Conservation (phyloP, 139 green algal genomes). For the Eudorina sp. region DNA sequence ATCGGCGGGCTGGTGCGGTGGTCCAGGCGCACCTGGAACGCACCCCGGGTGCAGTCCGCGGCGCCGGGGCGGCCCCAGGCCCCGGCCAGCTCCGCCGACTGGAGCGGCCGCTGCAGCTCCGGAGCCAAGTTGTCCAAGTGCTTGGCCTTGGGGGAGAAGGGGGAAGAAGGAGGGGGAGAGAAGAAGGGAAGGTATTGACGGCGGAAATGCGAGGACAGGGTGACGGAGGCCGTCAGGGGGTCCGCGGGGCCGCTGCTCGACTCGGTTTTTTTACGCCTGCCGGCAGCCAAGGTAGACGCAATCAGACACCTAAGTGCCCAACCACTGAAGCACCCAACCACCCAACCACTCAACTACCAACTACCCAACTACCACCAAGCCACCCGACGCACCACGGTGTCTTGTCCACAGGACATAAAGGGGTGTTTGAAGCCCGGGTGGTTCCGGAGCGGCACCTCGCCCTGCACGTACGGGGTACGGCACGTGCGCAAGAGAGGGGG, state of each 20-base stretch:
- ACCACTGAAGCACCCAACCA: background rate
- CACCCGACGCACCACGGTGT: constrained; percentile 59
- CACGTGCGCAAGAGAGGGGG: too few relatives aligned
- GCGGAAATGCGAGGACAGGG: too few relatives aligned
- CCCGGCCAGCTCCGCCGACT: background rate
- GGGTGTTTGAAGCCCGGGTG: constrained; percentile 71
- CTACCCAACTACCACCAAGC: background rate
- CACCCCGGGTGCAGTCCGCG: background rate
- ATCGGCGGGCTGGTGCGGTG: background rate
- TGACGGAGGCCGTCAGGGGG: too few relatives aligned
- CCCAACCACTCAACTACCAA: background rate
- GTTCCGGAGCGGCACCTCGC: constrained; percentile 39
- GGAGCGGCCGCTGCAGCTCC: background rate
- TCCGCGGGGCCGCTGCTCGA: too few relatives aligned
- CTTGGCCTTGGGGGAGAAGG: constrained; percentile 15
- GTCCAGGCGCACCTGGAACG: constrained; percentile 13
- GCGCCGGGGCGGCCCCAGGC: background rate
- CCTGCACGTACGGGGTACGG: too few relatives aligned
- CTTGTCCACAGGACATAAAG: constrained; percentile 65
- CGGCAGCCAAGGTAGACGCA: too few relatives aligned
- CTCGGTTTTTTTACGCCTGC: too few relatives aligned
- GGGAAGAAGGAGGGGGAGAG: background rate
- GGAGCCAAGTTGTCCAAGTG: constrained; percentile 47
- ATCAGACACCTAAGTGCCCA: too few relatives aligned
- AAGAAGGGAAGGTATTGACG: background rate